phyloP scores from a whole-genome alignment of 2,329 filamentous ascomycete genomes.

The Xylaria sp. region DNA sequence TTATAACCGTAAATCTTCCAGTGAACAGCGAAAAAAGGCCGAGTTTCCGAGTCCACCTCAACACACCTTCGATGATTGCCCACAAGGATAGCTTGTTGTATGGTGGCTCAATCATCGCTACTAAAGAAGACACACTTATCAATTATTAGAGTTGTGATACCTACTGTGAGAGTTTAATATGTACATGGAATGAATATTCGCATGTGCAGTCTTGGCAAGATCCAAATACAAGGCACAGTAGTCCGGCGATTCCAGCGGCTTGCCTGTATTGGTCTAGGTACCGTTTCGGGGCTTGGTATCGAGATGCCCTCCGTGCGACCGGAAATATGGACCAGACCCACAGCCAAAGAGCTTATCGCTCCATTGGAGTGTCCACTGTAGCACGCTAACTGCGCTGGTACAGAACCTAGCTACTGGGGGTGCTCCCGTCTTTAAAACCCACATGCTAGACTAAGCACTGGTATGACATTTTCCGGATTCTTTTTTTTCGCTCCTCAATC shows the following conservation, averaged over 20 bases:
- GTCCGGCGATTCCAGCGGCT: background rate
- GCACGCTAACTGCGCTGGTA: background rate
- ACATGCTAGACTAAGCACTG: slow-evolving; percentile 13
- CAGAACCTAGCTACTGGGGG: background rate
- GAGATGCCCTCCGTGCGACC: slow-evolving; percentile 22
- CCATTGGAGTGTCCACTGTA: background rate
- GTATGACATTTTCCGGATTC: slow-evolving; percentile 25
- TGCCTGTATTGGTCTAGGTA: background rate
- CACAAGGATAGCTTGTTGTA: background rate
- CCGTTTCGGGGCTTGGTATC: slow-evolving; percentile 2
- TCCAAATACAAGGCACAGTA: too few species aligned
- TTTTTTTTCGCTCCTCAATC: slow-evolving; percentile 5
- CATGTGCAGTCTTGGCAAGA: too few species aligned
- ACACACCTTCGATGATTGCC: too few species aligned
- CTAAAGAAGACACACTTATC: too few species aligned
- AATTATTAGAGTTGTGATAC: too few species aligned
- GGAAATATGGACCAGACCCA: slow-evolving; percentile 1
- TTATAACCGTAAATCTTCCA: too few species aligned
- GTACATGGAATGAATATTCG: background rate
- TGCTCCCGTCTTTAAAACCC: slow-evolving; percentile 8
- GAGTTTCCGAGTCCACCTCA: slow-evolving; percentile 4
- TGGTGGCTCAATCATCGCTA: background rate
- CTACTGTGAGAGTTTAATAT: background rate
- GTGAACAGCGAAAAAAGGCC: slow-evolving; percentile 9
- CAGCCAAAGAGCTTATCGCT: background rate